Base-by-base conservation (phyloP, 2,329 filamentous ascomycete species). In the Xylariaceae sp. region DNA sequence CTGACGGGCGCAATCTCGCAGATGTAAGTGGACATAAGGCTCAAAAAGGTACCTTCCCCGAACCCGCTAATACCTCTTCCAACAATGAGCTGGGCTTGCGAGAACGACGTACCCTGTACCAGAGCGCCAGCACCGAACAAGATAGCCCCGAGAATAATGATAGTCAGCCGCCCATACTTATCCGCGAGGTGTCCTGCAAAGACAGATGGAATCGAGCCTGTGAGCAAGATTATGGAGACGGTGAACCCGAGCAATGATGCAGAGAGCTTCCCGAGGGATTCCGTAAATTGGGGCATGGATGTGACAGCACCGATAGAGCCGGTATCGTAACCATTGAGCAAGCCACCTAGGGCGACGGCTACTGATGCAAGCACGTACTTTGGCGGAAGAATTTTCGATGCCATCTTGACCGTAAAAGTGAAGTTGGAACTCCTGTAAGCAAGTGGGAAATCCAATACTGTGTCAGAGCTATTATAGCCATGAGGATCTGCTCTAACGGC, bases 141-240 rank as follows among this genome's bases (percentile, higher is more conserved):
- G 1, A 78, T 70, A 0, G 84, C 83, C 2, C 82, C 76, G 14
- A 75, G 74, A 21, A 84, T 80, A 1, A 77, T 75, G 46, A 62
- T 56, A 14, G 72, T 73, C 0, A 80, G 72, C 9, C 84, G 75
- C 0, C 85, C 85, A 4, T 81, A 76, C 61, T 68, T 74, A 63
- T 80, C 81, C 5, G 76, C 80, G 2, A 87, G 74, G 58, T 81
- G 76, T 0, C 86, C 79, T 0, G 82, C 83, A 54, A 87, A 81
- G 31, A 87, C 73, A 0, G 84, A 84, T 1, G 84, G 81, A 9
- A 86, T 66, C 0, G 79, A 79, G 4, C 82, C 85, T 0, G 84
- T 81, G 26, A 88, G 75, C 45, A 87, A 72, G 52, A 88, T 83
- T 2, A 78, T 77, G 0, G 85, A 87, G 3, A 88, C 83, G 1